phyloP scores from a whole-genome alignment of 768 basidiomycete species.

The Termitomyces sp. region DNA sequence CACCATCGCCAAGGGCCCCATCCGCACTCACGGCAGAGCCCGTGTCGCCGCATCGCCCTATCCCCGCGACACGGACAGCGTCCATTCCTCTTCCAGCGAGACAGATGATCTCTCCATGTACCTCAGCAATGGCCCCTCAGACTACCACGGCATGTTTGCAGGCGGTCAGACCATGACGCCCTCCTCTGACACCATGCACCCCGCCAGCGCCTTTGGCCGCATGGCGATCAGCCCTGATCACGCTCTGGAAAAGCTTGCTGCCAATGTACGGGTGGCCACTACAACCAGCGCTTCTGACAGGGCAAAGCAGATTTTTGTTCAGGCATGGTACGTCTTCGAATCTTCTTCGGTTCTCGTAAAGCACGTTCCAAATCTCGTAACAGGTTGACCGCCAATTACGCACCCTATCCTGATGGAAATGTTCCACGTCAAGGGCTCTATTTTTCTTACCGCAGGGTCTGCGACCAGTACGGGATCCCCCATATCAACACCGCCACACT shows the following conservation, averaged over 20 bases:
- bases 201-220: constrained; percentile 70
- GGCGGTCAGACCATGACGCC: constrained; percentile 40
- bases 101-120: constrained; percentile 86
- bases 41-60: constrained; percentile 81
- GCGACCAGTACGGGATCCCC: constrained; percentile 88
- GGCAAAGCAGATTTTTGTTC: constrained; percentile 90
- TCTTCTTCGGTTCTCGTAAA: not conserved
- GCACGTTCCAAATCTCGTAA: constrained; percentile 2
- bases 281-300: constrained; percentile 89
- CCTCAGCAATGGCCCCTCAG: constrained; percentile 46
- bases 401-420: constrained; percentile 87
- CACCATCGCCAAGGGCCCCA: constrained; percentile 69
- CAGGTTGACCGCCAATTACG: constrained; percentile 87
- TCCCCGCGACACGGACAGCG: constrained; percentile 79
- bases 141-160: constrained; percentile 66
- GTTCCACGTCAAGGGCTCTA: constrained; percentile 93
- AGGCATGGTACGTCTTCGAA: constrained; percentile 66
- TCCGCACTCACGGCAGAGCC: constrained; percentile 73
- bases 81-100: constrained; percentile 84
- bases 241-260: constrained; percentile 79
- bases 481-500: constrained; percentile 95
- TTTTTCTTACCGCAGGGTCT: constrained; percentile 86
- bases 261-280: constrained; percentile 82
- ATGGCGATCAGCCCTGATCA: constrained; percentile 76
- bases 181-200: constrained; percentile 50